Evolutionary conservation across 139 green algal genomes (phyloP).

Genomic region (Cymbomonas tetramitiformis): DNA sequence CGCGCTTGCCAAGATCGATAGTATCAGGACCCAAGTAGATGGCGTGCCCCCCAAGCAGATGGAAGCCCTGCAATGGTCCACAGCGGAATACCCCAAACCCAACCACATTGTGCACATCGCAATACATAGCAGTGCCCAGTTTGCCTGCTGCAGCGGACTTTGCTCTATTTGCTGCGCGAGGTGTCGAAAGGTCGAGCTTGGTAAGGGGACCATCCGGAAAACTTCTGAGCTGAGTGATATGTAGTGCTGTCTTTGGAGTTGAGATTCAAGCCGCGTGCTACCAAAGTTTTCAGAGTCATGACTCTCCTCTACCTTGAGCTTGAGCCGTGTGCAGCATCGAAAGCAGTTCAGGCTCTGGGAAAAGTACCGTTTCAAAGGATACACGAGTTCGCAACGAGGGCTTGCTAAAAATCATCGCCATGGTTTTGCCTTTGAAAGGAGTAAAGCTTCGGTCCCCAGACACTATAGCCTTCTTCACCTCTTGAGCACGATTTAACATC

Average conservation of each 20-base stretch:
- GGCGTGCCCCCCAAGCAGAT: slow-evolving; percentile 76
- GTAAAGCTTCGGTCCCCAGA: slow-evolving; percentile 59
- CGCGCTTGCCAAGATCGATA: slow-evolving; percentile 89
- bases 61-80: slow-evolving; percentile 65
- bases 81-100: neutral
- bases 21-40: slow-evolving; percentile 84
- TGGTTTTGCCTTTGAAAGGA: slow-evolving; percentile 73
- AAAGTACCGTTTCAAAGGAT: slow-evolving; percentile 95
- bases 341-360: too few relatives aligned
- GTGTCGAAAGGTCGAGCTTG: too few relatives aligned
- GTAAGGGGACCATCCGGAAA: too few relatives aligned
- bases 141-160: too few relatives aligned
- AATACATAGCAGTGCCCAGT: too few relatives aligned
- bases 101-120: neutral
- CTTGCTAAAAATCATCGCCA: slow-evolving; percentile 99
- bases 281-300: too few relatives aligned
- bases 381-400: slow-evolving; percentile 84
- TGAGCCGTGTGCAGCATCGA: too few relatives aligned
- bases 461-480: slow-evolving; percentile 70
- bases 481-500: slow-evolving; percentile 60
- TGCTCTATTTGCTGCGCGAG: too few relatives aligned
- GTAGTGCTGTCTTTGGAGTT: too few relatives aligned
- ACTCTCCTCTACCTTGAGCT: too few relatives aligned
- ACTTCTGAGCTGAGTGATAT: too few relatives aligned
- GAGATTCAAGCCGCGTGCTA: too few relatives aligned